These are phyloP conservation scores for Phytopythium aichiense DNA, from an alignment of 352 stramenopile genomes.

Conservation along the genomic window DNA sequence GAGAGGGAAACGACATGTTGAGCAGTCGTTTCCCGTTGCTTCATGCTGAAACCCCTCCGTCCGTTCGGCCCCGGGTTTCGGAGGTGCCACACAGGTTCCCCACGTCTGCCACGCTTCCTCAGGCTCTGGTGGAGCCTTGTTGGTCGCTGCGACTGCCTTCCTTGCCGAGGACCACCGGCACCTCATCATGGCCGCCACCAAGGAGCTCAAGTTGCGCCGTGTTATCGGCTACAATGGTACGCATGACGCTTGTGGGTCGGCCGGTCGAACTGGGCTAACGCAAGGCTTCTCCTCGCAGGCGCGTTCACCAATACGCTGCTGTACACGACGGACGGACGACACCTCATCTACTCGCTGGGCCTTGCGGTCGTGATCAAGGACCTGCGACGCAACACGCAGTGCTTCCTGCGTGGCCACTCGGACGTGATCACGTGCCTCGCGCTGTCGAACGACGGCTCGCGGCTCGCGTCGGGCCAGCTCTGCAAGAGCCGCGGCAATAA, in stretches of 20 bases:
- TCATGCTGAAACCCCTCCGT: conserved; percentile 1
- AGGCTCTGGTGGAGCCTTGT: conserved; percentile 6
- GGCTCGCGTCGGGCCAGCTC: conserved; percentile 89
- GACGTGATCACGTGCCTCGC: conserved; percentile 92
- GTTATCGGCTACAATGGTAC: conserved; percentile 83
- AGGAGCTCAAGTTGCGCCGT: conserved; percentile 68
- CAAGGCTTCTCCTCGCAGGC: conserved; percentile 14
- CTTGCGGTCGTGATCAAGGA: conserved; percentile 84
- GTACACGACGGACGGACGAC: conserved; percentile 77
- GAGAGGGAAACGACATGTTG: not conserved
- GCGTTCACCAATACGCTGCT: conserved; percentile 67
- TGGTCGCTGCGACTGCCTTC: not conserved
- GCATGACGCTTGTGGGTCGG: not conserved
- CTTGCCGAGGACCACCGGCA: not conserved
- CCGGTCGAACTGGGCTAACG: not conserved
- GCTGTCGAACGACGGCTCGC: conserved; percentile 88
- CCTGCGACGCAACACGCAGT: conserved; percentile 65
- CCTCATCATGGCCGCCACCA: conserved; percentile 52
- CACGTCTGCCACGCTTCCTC: not conserved
- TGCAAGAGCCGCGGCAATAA: conserved; percentile 93
- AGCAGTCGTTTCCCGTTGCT: not conserved
- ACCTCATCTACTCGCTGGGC: conserved; percentile 85
- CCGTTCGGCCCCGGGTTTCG: not conserved
- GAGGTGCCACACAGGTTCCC: not conserved
- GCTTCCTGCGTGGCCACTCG: conserved; percentile 91